These are phyloP conservation scores for Microdochium paspali DNA, from an alignment of 2,329 filamentous ascomycete species.

Conservation along the genomic window DNA sequence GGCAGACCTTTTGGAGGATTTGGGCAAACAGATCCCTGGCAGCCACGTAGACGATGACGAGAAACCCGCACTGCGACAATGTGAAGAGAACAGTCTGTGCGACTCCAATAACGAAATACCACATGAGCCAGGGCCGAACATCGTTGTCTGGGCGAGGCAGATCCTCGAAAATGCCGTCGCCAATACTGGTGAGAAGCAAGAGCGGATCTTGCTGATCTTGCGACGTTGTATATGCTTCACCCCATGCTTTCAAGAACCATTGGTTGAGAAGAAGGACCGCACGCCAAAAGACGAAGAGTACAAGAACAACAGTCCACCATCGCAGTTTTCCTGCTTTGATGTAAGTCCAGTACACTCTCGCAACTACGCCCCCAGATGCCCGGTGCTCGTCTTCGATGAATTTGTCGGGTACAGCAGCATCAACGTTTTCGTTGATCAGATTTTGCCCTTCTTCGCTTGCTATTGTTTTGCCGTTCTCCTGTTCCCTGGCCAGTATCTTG, in stretches of 20 bases:
- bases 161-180: constrained; percentile 27
- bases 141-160: constrained; percentile 59
- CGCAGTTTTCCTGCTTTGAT: constrained; percentile 68
- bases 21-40: constrained; percentile 66
- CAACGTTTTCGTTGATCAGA: constrained; percentile 24
- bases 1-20: constrained; percentile 64
- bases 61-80: constrained; percentile 55
- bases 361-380: constrained; percentile 65
- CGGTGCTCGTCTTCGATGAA: constrained; percentile 73
- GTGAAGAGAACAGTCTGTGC: constrained; percentile 50
- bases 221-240: constrained; percentile 55
- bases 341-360: constrained; percentile 74
- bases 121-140: constrained; percentile 64
- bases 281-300: constrained; percentile 55
- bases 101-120: constrained; percentile 58
- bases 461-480: constrained; percentile 12
- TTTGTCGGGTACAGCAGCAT: constrained; percentile 54
- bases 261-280: constrained; percentile 55
- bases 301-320: constrained; percentile 61
- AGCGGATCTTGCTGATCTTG: constrained; percentile 1
- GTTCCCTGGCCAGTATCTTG: constrained; percentile 18
- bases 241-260: constrained; percentile 84
- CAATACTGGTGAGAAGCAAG: constrained; percentile 4
- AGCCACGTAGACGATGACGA: constrained; percentile 71
- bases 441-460: constrained; percentile 21